Conservation (phyloP, 306 rosid species). For the Castanospermum australe region DNA sequence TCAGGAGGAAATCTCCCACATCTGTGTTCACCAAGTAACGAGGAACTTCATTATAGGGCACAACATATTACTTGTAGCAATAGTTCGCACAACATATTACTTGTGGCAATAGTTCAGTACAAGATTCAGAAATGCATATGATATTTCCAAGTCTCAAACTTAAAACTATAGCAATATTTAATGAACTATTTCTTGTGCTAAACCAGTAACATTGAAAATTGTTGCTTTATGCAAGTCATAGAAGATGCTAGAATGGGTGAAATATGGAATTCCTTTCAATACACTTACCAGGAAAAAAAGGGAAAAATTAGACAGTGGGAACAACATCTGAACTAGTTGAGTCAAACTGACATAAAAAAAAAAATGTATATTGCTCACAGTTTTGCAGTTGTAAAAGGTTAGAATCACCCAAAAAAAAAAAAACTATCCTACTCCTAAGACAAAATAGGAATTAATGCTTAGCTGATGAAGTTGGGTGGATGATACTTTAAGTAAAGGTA, state of each 20-base stretch:
- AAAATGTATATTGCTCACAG: neutral
- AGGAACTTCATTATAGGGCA: slow-evolving; percentile 16
- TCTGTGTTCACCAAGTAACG: slow-evolving; percentile 49
- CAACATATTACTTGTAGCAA: neutral
- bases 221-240: neutral
- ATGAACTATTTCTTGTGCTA: slow-evolving; percentile 1
- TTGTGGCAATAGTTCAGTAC: neutral
- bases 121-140: neutral
- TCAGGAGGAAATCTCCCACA: slow-evolving; percentile 99
- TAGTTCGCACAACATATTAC: neutral
- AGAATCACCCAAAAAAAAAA: neutral
- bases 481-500: neutral
- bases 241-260: neutral
- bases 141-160: neutral
- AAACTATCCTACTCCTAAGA: neutral
- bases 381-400: neutral
- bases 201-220: neutral
- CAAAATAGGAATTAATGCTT: neutral
- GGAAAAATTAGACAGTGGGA: neutral
- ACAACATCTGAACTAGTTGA: neutral
- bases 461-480: neutral
- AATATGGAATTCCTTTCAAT: neutral
- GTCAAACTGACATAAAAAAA: neutral
- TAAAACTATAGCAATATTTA: neutral
- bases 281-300: neutral